Conservation (phyloP, 2,329 filamentous ascomycete species). For the Knoxdaviesia proteae region DNA sequence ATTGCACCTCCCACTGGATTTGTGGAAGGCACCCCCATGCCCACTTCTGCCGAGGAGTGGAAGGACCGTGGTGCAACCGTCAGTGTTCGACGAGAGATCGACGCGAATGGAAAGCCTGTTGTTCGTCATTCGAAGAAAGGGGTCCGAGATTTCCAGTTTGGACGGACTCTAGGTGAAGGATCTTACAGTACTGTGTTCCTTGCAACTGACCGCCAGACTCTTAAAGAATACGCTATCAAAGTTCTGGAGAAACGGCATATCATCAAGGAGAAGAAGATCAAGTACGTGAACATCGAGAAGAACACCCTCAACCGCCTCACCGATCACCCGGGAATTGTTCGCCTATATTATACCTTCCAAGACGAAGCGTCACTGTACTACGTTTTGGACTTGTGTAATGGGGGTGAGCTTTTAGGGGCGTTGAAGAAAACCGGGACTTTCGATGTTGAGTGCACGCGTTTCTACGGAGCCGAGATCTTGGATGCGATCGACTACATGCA, state of each 20-base stretch:
- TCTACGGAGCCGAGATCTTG: constrained; percentile 89
- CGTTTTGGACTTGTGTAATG: constrained; percentile 79
- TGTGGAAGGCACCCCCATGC: constrained; percentile 20
- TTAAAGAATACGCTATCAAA: constrained; percentile 96
- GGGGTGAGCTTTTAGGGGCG: constrained; percentile 78
- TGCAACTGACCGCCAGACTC: constrained; percentile 77
- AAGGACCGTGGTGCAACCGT: constrained; percentile 86
- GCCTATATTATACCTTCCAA: constrained; percentile 96
- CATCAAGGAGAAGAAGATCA: constrained; percentile 99
- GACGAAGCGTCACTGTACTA: constrained; percentile 94
- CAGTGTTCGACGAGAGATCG: constrained; percentile 60
- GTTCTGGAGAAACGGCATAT: constrained; percentile 97
- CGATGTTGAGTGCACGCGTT: constrained; percentile 80
- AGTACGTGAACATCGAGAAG: constrained; percentile 99
- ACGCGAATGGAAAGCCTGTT: constrained; percentile 64
- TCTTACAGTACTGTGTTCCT: constrained; percentile 94
- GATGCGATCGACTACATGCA: constrained; percentile 97
- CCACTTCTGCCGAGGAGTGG: constrained; percentile 70
- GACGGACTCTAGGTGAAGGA: constrained; percentile 74
- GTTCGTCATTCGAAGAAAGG: constrained; percentile 84
- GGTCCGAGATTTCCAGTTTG: constrained; percentile 91
- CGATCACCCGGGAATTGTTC: constrained; percentile 88
- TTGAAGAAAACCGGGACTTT: constrained; percentile 90
- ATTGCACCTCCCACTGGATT: constrained; percentile 9
- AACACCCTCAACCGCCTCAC: constrained; percentile 91